These are phyloP conservation scores for Globisporangium heterothallicum DNA, from an alignment of 352 stramenopile species.

Conservation along the genomic window DNA sequence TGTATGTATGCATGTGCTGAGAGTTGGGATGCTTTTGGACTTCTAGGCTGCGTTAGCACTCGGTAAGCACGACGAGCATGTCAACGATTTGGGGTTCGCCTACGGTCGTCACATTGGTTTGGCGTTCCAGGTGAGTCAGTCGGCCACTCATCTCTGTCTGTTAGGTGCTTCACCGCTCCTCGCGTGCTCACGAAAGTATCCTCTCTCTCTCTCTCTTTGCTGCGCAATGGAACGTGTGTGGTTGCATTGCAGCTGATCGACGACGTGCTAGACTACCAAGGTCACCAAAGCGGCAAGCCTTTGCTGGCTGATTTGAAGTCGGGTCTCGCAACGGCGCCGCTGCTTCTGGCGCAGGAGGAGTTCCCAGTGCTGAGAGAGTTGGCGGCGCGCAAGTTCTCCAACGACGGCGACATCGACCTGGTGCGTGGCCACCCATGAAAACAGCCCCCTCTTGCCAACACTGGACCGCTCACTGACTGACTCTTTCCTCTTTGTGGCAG, in stretches of 20 bases:
- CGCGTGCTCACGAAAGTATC: too few relatives aligned
- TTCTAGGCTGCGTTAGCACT: conserved; percentile 86
- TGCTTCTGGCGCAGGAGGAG: conserved; percentile 94
- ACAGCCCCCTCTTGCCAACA: too few relatives aligned
- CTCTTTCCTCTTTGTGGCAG: conserved; percentile 20
- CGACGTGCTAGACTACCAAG: conserved; percentile 98
- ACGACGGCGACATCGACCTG: conserved; percentile 90
- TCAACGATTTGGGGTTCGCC: conserved; percentile 88
- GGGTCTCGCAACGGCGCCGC: conserved; percentile 95
- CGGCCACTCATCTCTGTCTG: not conserved
- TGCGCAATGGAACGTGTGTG: not conserved
- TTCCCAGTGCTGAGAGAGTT: conserved; percentile 89
- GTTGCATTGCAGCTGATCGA: conserved; percentile 86
- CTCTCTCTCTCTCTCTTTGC: not conserved
- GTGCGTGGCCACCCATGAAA: too few relatives aligned
- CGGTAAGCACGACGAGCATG: conserved; percentile 82
- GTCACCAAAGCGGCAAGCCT: conserved; percentile 92
- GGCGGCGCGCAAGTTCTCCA: conserved; percentile 88
- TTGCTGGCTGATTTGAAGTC: conserved; percentile 93
- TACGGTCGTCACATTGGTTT: conserved; percentile 98
- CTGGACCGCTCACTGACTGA: too few relatives aligned
- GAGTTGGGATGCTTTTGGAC: not conserved
- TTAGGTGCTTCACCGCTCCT: conserved; percentile 1
- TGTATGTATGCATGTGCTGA: not conserved
- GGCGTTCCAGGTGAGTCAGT: conserved; percentile 91